A percentile compares a stretch with the other conserved stretches of the same genome.
These are phyloP conservation scores for Teratosphaeria gauchensis DNA, from an alignment of 2,329 filamentous ascomycete species.

Conservation along the genomic window DNA sequence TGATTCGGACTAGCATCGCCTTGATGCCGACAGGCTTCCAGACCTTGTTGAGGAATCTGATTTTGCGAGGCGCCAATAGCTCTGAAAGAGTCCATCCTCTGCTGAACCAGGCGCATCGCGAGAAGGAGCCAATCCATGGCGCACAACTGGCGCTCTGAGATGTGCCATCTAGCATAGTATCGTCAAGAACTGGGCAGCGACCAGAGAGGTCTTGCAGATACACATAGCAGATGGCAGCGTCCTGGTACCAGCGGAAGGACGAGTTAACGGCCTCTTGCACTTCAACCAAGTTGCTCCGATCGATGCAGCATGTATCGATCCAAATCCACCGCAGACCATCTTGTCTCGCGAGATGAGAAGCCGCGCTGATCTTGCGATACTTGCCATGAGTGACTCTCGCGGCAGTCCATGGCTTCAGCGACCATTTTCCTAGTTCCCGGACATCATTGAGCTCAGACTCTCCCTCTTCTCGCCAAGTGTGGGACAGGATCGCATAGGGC, in stretches of 20 bases:
- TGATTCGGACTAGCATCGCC: not conserved
- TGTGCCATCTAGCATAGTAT: not conserved
- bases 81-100: conserved; percentile 10
- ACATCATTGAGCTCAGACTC: not conserved
- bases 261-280: conserved; percentile 6
- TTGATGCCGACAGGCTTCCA: conserved; percentile 3
- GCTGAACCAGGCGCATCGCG: conserved; percentile 6
- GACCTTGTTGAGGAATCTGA: conserved; percentile 4
- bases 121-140: not conserved
- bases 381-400: not conserved
- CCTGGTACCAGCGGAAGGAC: conserved; percentile 4
- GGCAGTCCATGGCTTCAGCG: not conserved
- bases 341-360: not conserved
- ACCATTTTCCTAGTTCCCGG: not conserved
- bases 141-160: not conserved
- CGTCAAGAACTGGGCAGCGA: not conserved
- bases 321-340: conserved; percentile 4
- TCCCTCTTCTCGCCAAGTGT: not conserved
- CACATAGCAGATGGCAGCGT: conserved; percentile 6
- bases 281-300: conserved; percentile 2
- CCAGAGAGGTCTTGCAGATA: conserved; percentile 2
- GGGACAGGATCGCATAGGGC: conserved; percentile 1
- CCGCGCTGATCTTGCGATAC: not conserved
- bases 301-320: conserved; percentile 6
- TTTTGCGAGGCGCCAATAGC: conserved; percentile 6